These are phyloP conservation scores for Hypoxylon cercidicola DNA, from an alignment of 495 filamentous ascomycete genomes.

Conservation along the genomic window DNA sequence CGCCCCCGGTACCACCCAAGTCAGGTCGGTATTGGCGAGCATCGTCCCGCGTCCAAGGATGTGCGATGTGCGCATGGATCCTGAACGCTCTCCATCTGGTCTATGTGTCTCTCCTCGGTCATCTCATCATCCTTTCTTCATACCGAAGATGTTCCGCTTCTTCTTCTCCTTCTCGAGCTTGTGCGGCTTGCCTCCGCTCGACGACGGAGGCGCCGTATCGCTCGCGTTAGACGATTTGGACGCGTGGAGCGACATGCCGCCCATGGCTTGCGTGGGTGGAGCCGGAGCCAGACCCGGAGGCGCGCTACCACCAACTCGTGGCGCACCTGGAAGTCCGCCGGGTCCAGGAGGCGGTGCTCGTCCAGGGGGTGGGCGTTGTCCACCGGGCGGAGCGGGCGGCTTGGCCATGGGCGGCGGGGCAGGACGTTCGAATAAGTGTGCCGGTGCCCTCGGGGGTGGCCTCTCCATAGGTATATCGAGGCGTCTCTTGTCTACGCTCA, in stretches of 20 bases:
- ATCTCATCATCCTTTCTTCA: slow-evolving; percentile 59
- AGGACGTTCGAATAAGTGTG: slow-evolving; percentile 86
- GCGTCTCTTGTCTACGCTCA: slow-evolving; percentile 75
- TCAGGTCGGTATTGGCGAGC: not conserved
- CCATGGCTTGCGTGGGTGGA: slow-evolving; percentile 69
- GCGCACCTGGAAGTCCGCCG: slow-evolving; percentile 43
- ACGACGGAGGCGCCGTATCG: slow-evolving; percentile 44
- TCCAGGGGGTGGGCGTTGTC: slow-evolving; percentile 45
- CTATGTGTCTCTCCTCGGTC: not conserved
- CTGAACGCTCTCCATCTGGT: not conserved
- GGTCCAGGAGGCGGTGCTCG: slow-evolving; percentile 37
- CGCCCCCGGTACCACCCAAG: too few species aligned
- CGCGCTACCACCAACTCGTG: slow-evolving; percentile 34
- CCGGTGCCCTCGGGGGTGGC: slow-evolving; percentile 82
- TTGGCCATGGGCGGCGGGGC: slow-evolving; percentile 59
- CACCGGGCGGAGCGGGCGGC: slow-evolving; percentile 46
- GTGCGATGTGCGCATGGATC: not conserved
- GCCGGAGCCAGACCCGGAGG: slow-evolving; percentile 33
- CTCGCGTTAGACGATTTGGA: slow-evolving; percentile 43
- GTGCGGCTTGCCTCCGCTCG: slow-evolving; percentile 54
- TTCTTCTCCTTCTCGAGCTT: slow-evolving; percentile 75
- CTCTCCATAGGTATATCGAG: slow-evolving; percentile 84
- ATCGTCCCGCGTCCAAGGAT: not conserved
- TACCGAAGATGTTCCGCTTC: slow-evolving; percentile 81
- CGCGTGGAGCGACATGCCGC: slow-evolving; percentile 64